These are phyloP conservation scores for Auricularia sp. DNA, from an alignment of 768 basidiomycete species.

Conservation along the genomic window DNA sequence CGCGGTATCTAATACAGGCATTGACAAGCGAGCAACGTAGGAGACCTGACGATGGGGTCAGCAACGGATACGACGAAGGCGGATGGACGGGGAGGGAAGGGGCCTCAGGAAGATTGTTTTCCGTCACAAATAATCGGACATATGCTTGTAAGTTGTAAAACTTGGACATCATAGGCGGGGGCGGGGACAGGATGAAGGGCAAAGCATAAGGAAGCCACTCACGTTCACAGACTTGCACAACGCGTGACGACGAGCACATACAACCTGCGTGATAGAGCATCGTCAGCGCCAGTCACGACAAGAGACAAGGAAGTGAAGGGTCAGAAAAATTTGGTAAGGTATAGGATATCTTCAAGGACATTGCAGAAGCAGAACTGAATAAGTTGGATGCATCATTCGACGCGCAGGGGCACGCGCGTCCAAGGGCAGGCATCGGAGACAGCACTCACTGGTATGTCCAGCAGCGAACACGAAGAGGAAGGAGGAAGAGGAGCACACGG, in stretches of 20 bases:
- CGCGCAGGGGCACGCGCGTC: background rate
- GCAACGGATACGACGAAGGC: background rate
- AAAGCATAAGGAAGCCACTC: background rate
- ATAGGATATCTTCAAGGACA: background rate
- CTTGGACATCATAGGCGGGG: background rate
- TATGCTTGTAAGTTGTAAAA: background rate
- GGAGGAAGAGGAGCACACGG: background rate
- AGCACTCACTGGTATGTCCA: background rate
- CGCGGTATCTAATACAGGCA: too few relatives aligned
- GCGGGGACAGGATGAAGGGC: background rate
- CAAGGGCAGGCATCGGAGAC: background rate
- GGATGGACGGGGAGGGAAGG: background rate
- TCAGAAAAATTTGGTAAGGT: background rate
- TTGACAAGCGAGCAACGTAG: too few relatives aligned
- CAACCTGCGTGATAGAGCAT: background rate
- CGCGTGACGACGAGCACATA: background rate
- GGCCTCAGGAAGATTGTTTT: background rate
- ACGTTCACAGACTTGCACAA: background rate
- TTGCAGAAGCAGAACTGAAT: background rate
- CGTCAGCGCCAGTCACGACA: background rate
- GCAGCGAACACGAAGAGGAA: background rate
- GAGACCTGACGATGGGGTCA: background rate
- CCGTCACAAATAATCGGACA: background rate
- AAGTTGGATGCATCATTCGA: background rate
- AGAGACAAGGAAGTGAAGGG: background rate